Evolutionary conservation across 192 early-diverging fungal genomes (phyloP), one percentile per base, ranked within the genome.

Genomic region (Gaertneriomyces semiglobifer): DNA sequence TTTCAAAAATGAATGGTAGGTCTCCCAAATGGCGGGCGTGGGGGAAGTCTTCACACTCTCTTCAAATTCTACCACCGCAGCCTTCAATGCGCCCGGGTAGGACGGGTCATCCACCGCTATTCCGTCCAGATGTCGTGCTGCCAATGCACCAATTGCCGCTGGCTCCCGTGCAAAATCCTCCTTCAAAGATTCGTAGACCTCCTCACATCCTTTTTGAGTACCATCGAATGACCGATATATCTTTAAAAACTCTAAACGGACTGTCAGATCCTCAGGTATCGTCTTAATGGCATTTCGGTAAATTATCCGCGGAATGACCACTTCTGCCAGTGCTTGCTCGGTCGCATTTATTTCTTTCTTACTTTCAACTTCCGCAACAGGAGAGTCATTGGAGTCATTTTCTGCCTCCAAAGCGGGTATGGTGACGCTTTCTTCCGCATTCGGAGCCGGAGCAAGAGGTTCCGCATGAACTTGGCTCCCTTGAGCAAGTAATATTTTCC

Each of bases 241-340:
- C 12, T 86, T 78, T 18, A 90, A 55, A 68, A 94, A 90, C 63
- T 80, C 75, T 12, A 84, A 75, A 20, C 93, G 85, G 78, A 98
- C 94, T 0, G 75, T 62, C 41, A 94, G 77, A 53, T 90, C 84
- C 39, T 76, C 60, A 4, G 92, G 88, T 51, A 92, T 86, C 7
- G 83, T 78, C 54, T 81, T 69, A 56, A 96, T 87, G 38, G 92
- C 95, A 72, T 93, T 93, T 40, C 79, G 75, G 64, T 82, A 93
- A 8, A 96, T 85, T 20, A 89, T 81, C 52, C 78, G 80, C 0
- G 91, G 88, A 18, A 98, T 81, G 44, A 91, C 72, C 10, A 90
- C 79, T n/a, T 82, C 74, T 38, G 81, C 70, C 38, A 88, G 60
- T 33, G 75, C 76, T 18, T 84, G 44, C 44, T 78, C 74, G 78